A percentile compares a stretch with the other conserved stretches of the same genome.
Conservation (phyloP, 1,284 basidiomycete species). For the Wallemia ichthyophaga region DNA sequence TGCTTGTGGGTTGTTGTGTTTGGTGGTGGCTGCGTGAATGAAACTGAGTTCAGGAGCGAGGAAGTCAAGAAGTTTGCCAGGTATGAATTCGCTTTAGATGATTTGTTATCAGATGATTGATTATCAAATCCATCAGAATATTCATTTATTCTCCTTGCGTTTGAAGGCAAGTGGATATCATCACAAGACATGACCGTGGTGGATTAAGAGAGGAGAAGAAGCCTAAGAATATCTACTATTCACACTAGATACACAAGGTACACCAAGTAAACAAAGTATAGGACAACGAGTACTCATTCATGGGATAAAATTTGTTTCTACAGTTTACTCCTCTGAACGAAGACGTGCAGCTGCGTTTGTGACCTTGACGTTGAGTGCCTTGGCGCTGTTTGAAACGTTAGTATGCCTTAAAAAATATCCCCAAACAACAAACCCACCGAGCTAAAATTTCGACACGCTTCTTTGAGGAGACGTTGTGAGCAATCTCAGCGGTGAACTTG, state of each 20-base stretch:
- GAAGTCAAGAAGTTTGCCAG: not conserved
- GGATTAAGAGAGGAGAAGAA: not conserved
- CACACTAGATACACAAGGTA: too few relatives aligned
- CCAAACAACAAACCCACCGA: constrained; percentile 23
- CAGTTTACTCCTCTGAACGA: constrained; percentile 72
- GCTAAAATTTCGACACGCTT: constrained; percentile 83
- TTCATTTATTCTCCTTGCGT: not conserved
- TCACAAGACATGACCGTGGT: too few relatives aligned
- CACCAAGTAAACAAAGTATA: too few relatives aligned
- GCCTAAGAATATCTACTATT: too few relatives aligned
- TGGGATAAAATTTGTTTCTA: not conserved
- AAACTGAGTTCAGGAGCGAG: not conserved
- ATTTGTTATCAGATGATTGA: not conserved
- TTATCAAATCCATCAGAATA: not conserved
- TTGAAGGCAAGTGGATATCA: too few relatives aligned
- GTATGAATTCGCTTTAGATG: not conserved
- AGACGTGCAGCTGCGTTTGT: constrained; percentile 84
- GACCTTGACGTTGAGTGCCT: constrained; percentile 66
- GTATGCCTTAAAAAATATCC: not conserved
- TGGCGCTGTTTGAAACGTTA: constrained; percentile 28
- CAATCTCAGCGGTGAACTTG: constrained; percentile 83
- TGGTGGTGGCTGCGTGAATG: not conserved
- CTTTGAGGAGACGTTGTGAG: constrained; percentile 85
- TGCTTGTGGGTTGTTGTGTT: constrained; percentile 5
- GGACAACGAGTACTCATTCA: constrained; percentile 1